Percentiles rank a stretch among this genome's conserved stretches.
These are phyloP conservation scores for Botryotinia narcissicola DNA, from an alignment of 2,329 filamentous ascomycete genomes.

Conservation along the genomic window DNA sequence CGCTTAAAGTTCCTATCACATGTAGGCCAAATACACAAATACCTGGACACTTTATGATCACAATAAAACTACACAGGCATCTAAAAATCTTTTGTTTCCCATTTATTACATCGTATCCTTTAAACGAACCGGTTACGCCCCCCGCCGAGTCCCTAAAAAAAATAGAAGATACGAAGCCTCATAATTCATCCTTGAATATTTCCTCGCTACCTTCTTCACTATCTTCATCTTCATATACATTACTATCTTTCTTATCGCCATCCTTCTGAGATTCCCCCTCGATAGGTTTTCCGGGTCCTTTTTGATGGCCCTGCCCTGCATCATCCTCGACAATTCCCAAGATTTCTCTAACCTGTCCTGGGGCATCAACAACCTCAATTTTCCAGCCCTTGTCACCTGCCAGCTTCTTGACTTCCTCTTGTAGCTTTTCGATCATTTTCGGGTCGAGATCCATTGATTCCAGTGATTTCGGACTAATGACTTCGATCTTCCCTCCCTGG, in stretches of 20 bases:
- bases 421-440: constrained; percentile 66
- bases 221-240: constrained; percentile 43
- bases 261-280: neutral
- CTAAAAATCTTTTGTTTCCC: neutral
- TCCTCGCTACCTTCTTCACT: constrained; percentile 48
- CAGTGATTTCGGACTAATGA: constrained; percentile 63
- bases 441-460: constrained; percentile 57
- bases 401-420: constrained; percentile 63
- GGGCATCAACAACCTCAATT: constrained; percentile 72
- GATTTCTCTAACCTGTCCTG: constrained; percentile 59
- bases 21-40: neutral
- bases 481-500: constrained; percentile 35
- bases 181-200: constrained; percentile 54
- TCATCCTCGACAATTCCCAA: constrained; percentile 65
- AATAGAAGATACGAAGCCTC: neutral
- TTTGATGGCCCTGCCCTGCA: constrained; percentile 46
- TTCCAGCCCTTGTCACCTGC: constrained; percentile 75
- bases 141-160: fast-evolving
- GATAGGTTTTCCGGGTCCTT: constrained; percentile 43
- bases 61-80: neutral
- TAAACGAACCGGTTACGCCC: neutral
- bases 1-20: no score
- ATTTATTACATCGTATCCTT: neutral
- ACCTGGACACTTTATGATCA: neutral
- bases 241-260: neutral